These are phyloP conservation scores for Talaromyces thailandensis DNA, from an alignment of 495 filamentous ascomycete genomes.

Conservation along the genomic window DNA sequence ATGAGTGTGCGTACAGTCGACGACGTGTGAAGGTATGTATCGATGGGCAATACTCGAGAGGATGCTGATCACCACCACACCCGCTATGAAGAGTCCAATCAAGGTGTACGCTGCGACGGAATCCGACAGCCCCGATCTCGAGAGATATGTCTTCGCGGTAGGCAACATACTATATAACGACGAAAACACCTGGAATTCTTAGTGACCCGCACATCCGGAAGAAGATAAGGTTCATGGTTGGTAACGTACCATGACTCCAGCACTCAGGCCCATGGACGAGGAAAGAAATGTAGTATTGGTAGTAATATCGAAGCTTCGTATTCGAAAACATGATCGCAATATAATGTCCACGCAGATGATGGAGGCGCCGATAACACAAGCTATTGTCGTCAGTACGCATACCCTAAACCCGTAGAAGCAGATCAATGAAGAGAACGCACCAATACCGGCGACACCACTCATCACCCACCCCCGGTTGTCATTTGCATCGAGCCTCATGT, in stretches of 20 bases:
- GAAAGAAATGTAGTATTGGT: constrained; percentile 84
- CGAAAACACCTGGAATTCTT: constrained; percentile 67
- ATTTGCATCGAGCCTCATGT: constrained; percentile 50
- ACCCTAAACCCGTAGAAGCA: background rate
- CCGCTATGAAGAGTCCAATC: constrained; percentile 69
- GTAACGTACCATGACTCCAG: constrained; percentile 85
- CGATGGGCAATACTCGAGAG: constrained; percentile 73
- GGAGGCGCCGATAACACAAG: constrained; percentile 69
- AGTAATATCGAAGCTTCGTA: constrained; percentile 75
- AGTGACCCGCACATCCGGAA: background rate
- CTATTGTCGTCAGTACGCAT: constrained; percentile 29
- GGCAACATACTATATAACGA: constrained; percentile 93
- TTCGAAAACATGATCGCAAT: constrained; percentile 58
- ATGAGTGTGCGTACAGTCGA: constrained; percentile 85
- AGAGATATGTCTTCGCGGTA: constrained; percentile 66
- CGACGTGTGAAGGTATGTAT: constrained; percentile 84
- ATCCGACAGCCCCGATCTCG: constrained; percentile 54
- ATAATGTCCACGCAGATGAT: constrained; percentile 83
- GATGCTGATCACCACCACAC: constrained; percentile 76
- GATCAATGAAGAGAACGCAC: constrained; percentile 26
- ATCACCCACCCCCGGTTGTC: constrained; percentile 93
- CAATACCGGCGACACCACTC: constrained; percentile 74
- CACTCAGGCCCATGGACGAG: constrained; percentile 81
- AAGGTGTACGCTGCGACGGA: constrained; percentile 60
- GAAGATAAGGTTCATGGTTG: background rate